Conservation (phyloP, 805 yeast genomes). For the Sugiyamaella valdiviana region DNA sequence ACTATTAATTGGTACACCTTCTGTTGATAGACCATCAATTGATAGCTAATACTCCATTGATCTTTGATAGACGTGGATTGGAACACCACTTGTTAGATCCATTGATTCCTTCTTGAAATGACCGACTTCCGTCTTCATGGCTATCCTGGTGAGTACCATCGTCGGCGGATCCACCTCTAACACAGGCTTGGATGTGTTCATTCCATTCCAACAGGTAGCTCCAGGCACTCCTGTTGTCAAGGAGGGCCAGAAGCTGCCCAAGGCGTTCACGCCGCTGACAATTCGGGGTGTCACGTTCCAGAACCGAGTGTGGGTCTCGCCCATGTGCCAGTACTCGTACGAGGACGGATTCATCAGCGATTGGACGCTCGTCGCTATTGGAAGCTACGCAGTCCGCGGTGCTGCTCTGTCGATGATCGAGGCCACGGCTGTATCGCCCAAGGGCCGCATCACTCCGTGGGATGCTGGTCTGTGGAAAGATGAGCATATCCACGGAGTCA, state of each 20-base stretch:
- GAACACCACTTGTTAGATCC: too few species aligned
- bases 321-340: slow-evolving; percentile 18
- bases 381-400: slow-evolving; percentile 42
- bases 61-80: too few species aligned
- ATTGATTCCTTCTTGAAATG: too few species aligned
- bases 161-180: too few species aligned
- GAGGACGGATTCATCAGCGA: slow-evolving; percentile 38
- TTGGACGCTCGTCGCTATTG: slow-evolving; percentile 48
- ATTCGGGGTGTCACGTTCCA: slow-evolving; percentile 38
- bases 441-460: slow-evolving; percentile 40
- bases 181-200: not conserved
- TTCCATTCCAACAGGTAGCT: slow-evolving; percentile 4
- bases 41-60: too few species aligned
- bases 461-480: slow-evolving; percentile 49
- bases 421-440: slow-evolving; percentile 37
- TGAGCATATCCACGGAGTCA: slow-evolving; percentile 40
- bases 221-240: not conserved
- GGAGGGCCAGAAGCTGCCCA: slow-evolving; percentile 19
- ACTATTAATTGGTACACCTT: too few species aligned
- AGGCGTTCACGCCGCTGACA: slow-evolving; percentile 40
- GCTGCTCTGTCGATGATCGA: slow-evolving; percentile 46
- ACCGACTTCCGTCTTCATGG: too few species aligned
- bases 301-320: slow-evolving; percentile 50
- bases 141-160: too few species aligned
- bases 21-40: too few species aligned